These are phyloP conservation scores for Aspergillus pseudonomiae DNA, from an alignment of 2,329 filamentous ascomycete genomes.

Conservation along the genomic window DNA sequence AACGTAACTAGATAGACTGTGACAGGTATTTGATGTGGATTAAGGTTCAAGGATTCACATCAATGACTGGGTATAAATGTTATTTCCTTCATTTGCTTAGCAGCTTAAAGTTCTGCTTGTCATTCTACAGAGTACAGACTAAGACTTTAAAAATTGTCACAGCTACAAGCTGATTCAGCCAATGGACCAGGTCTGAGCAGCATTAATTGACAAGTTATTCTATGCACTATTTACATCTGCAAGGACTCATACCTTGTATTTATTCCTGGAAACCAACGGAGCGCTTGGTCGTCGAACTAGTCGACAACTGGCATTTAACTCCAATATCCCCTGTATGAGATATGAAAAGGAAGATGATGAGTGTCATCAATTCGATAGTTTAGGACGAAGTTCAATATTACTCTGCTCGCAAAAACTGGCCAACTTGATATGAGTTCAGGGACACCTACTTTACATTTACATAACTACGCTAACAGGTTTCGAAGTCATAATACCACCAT, in stretches of 20 bases:
- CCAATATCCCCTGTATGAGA: background rate
- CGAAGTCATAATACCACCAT: no score
- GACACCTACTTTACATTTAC: no score
- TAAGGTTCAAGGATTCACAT: background rate
- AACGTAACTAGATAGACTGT: background rate
- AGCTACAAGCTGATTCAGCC: background rate
- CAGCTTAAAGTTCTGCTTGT: background rate
- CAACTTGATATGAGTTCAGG: no score
- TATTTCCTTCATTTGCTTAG: background rate
- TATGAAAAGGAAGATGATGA: background rate
- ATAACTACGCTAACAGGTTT: no score
- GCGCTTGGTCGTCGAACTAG: background rate
- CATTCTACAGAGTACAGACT: background rate
- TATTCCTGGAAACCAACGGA: background rate
- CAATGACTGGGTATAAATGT: background rate
- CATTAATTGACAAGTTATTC: no score
- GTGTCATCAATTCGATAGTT: background rate
- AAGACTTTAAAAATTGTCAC: background rate
- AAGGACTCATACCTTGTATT: background rate
- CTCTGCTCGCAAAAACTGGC: no score
- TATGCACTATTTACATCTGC: background rate
- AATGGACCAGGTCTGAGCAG: background rate
- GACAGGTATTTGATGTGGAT: background rate
- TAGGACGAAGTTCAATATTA: no score
- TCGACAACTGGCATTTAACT: background rate